Conservation (phyloP, 2,329 filamentous ascomycete species). For the Ophiostoma sp. region DNA sequence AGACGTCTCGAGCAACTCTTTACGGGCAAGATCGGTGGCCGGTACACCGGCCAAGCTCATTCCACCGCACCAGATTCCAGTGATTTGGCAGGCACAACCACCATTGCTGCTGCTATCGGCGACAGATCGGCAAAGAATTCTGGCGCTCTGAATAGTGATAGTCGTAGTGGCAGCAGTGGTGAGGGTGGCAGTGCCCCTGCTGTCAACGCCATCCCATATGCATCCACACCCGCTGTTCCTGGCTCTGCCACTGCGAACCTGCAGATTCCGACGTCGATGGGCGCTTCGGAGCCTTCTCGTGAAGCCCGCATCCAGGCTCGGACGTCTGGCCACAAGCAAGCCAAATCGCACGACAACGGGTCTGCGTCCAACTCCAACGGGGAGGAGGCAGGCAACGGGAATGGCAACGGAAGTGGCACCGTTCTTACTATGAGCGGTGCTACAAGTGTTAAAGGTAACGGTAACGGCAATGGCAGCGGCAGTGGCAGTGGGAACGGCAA, state of each 20-base stretch:
- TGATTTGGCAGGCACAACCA: not conserved
- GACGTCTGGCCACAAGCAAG: conserved; percentile 42
- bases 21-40: conserved; percentile 63
- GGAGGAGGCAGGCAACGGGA: conserved; percentile 38
- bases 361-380: conserved; percentile 51
- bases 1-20: conserved; percentile 77
- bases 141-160: not conserved
- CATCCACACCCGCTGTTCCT: not conserved
- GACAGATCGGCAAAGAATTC: not conserved
- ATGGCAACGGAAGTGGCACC: conserved; percentile 15
- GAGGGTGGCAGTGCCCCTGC: not conserved
- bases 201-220: not conserved
- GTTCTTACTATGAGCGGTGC: conserved; percentile 25
- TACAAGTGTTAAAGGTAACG: not conserved
- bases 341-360: conserved; percentile 44
- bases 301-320: conserved; percentile 51
- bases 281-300: conserved; percentile 34
- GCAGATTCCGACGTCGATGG: not conserved
- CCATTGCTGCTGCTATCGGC: not conserved
- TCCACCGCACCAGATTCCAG: not conserved
- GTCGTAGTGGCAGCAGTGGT: not conserved
- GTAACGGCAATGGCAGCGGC: conserved; percentile 34
- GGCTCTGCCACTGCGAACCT: not conserved
- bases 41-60: conserved; percentile 39
- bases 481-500: conserved; percentile 31